Evolutionary conservation across 352 stramenopile genomes (phyloP).

Genomic region (Sclerospora graminicola): DNA sequence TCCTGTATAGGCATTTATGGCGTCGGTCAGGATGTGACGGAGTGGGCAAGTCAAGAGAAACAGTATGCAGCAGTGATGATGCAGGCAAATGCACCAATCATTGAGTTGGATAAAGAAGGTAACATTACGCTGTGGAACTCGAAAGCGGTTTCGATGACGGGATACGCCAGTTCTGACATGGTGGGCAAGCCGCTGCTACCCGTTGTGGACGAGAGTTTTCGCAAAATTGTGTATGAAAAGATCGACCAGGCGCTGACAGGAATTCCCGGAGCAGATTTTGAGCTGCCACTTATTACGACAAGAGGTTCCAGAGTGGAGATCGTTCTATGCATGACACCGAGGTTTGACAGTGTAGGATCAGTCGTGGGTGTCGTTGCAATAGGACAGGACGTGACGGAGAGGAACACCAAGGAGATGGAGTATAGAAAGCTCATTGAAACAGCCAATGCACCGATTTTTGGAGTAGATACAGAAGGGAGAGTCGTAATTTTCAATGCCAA

Average conservation of each 20-base stretch:
- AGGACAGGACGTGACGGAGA: conserved; percentile 51
- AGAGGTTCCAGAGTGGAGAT: conserved; percentile 44
- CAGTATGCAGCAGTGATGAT: conserved; percentile 68
- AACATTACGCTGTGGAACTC: conserved; percentile 64
- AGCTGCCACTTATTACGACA: conserved; percentile 38
- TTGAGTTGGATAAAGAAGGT: conserved; percentile 66
- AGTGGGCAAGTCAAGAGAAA: conserved; percentile 40
- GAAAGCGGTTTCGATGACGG: conserved; percentile 46
- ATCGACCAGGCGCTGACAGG: conserved; percentile 40
- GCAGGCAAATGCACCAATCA: conserved; percentile 67
- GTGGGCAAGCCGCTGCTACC: conserved; percentile 38
- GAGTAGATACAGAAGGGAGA: conserved; percentile 35
- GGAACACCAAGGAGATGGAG: conserved; percentile 65
- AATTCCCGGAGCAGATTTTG: conserved; percentile 41
- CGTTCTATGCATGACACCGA: conserved; percentile 40
- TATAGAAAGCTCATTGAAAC: conserved; percentile 79
- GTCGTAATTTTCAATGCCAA: conserved; percentile 82
- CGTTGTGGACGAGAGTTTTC: conserved; percentile 37
- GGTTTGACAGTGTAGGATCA: conserved; percentile 28
- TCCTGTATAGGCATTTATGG: conserved; percentile 41
- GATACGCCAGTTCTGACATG: conserved; percentile 36
- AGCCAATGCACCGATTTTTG: conserved; percentile 87
- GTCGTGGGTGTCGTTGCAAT: conserved; percentile 52
- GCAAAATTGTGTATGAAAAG: conserved; percentile 34
- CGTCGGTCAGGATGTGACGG: conserved; percentile 47